Evolutionary conservation across 163 green algal genomes (phyloP), one percentile per base, ranked within the genome.

Genomic region (Scenedesmus sp.): DNA sequence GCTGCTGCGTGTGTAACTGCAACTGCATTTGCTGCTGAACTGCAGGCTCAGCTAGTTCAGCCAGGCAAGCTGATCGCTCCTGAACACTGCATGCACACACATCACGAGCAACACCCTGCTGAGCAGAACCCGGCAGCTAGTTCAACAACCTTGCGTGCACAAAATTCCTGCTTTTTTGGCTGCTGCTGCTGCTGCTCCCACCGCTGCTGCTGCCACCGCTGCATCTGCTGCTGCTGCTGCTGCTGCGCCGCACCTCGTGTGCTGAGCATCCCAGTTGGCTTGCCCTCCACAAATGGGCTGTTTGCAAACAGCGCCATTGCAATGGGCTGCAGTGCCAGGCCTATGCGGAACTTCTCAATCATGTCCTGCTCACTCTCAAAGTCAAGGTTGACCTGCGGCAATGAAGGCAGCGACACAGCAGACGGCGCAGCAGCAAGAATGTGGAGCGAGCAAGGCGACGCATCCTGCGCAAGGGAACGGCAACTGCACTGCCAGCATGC

Each of bases 271-370:
- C 96, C 98, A 76, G 94, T 98, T 72, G 95, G 94, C 93, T 98
- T 97, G 87, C 97, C 97, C 89, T 99, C 97, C 81, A 96, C 97
- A 93, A 99, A 99, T 24, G 98, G 98, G 1, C 97, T 99, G 94
- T 98, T 99, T 73, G 98, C 98, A 94, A 99, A 99, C 70, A 99
- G 95, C 43, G 98, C 98, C 33, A 98, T 99, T 1, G 97, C 97
- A 40, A 99, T 91, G 13, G 98, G 98, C 93, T 99, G 97, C 91
- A 99, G 95, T 35, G 97, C 98, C 46, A 99, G 94, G 20, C 97
- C 96, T 9, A 99, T 97, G 9, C 98, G 94, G 94, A 99, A 98
- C 94, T 99, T 99, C 87, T 98, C 94, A 26, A 99, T 94, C 98
- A 99, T 99, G 96, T 99, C 98, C 73, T 85, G 56, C 94, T 99